Percentiles rank a stretch among this genome's conserved stretches.
These are phyloP conservation scores for Knoxia roxburghii DNA, from an alignment of 257 asterid genomes.

Conservation along the genomic window DNA sequence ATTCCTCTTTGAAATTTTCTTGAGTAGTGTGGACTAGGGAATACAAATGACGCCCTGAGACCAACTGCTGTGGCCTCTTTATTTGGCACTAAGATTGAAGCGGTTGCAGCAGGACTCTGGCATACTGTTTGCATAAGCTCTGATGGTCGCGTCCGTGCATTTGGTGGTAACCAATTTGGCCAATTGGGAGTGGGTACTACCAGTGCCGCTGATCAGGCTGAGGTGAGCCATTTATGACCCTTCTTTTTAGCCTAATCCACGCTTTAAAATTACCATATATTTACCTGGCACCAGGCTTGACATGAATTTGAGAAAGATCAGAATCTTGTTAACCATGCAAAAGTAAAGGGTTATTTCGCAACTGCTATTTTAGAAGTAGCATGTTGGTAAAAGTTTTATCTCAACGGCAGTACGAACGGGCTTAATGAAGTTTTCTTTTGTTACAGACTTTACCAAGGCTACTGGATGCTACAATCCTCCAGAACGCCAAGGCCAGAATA, in stretches of 20 bases:
- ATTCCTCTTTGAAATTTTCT: neutral
- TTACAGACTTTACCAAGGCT: constrained; percentile 49
- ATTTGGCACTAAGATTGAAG: constrained; percentile 35
- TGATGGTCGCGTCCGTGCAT: constrained; percentile 49
- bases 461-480: constrained; percentile 53
- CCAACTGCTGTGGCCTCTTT: constrained; percentile 59
- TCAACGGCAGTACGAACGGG: neutral
- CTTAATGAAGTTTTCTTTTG: neutral
- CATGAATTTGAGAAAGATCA: too few species aligned
- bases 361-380: too few species aligned
- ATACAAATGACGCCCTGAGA: constrained; percentile 47
- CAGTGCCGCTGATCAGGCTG: constrained; percentile 49
- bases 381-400: too few species aligned
- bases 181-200: constrained; percentile 69
- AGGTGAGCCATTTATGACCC: constrained; percentile 34
- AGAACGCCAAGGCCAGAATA: constrained; percentile 38
- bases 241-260: too few species aligned
- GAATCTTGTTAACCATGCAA: too few species aligned
- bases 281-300: neutral
- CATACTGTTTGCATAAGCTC: constrained; percentile 55
- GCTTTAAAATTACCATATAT: neutral
- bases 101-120: constrained; percentile 78
- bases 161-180: constrained; percentile 85
- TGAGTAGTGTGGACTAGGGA: constrained; percentile 77
- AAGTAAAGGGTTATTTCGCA: too few species aligned